These are phyloP conservation scores for Aspergillus transmontanensis DNA, from an alignment of 2,329 filamentous ascomycete species.

Conservation along the genomic window DNA sequence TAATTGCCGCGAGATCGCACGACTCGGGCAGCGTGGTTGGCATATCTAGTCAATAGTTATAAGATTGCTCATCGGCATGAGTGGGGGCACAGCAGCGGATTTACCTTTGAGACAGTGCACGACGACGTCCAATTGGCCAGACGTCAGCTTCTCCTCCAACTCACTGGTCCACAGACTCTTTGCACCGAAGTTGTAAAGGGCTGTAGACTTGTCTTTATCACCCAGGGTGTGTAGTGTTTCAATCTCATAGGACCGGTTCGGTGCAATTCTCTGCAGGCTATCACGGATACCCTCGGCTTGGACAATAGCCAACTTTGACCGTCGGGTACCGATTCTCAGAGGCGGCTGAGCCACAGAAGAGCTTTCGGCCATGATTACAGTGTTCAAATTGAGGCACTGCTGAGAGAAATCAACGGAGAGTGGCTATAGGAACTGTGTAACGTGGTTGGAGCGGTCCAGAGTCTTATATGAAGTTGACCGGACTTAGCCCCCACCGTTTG, in stretches of 20 bases:
- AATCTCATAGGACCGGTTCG: not conserved
- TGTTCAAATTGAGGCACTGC: too few relatives aligned
- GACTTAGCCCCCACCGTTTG: too few relatives aligned
- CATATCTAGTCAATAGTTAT: constrained; percentile 63
- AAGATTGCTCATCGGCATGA: too few relatives aligned
- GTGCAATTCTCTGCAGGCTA: not conserved
- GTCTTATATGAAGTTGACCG: too few relatives aligned
- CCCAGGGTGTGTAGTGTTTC: not conserved
- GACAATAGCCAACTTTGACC: not conserved
- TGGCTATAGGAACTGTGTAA: too few relatives aligned
- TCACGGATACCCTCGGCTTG: not conserved
- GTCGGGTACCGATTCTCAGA: not conserved
- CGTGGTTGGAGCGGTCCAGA: too few relatives aligned
- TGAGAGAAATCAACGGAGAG: too few relatives aligned
- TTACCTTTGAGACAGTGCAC: constrained; percentile 77
- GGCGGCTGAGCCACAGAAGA: not conserved
- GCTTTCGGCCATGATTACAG: too few relatives aligned
- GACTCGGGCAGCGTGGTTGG: constrained; percentile 76
- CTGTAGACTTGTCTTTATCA: constrained; percentile 28
- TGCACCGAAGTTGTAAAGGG: constrained; percentile 70
- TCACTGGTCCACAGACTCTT: constrained; percentile 73
- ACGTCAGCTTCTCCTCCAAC: constrained; percentile 72
- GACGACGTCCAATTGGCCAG: constrained; percentile 71
- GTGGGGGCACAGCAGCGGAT: too few relatives aligned
- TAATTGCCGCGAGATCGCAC: constrained; percentile 72